These are phyloP conservation scores for Neurospora crassa DNA, from an alignment of 2,329 filamentous ascomycete genomes.

Conservation along the genomic window DNA sequence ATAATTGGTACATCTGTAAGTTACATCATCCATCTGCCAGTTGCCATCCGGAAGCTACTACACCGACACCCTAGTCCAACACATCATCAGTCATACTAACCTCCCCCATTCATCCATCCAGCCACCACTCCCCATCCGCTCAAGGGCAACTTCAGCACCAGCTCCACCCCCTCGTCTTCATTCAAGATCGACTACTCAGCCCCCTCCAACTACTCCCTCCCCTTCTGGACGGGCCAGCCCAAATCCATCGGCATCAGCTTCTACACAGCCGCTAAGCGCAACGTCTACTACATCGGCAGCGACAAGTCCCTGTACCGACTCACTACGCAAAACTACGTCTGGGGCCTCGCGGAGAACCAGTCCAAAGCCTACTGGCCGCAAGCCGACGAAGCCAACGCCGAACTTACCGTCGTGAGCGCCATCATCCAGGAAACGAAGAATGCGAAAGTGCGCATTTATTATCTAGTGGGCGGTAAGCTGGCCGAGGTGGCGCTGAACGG, in stretches of 20 bases:
- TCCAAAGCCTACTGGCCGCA: slow-evolving; percentile 20
- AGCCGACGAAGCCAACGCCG: slow-evolving; percentile 22
- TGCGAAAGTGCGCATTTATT: slow-evolving; percentile 25
- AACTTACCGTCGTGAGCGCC: slow-evolving; percentile 21
- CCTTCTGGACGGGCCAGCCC: slow-evolving; percentile 23
- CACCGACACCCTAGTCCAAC: neutral
- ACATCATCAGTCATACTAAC: slow-evolving; percentile 12
- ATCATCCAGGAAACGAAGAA: slow-evolving; percentile 11
- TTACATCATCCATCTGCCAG: neutral
- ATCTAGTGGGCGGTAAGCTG: slow-evolving; percentile 22
- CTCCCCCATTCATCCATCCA: slow-evolving; percentile 7
- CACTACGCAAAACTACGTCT: slow-evolving; percentile 20
- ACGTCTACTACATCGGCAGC: slow-evolving; percentile 28
- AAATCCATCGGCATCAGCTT: slow-evolving; percentile 21
- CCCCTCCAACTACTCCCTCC: slow-evolving; percentile 21
- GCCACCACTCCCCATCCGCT: slow-evolving; percentile 26
- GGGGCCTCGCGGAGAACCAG: slow-evolving; percentile 19
- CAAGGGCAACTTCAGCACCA: slow-evolving; percentile 16
- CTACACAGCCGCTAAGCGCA: slow-evolving; percentile 21
- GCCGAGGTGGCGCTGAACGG: slow-evolving; percentile 22
- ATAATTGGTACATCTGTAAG: slow-evolving; percentile 26
- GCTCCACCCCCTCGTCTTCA: slow-evolving; percentile 16
- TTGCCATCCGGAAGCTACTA: neutral
- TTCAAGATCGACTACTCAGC: slow-evolving; percentile 16
- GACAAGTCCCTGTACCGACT: slow-evolving; percentile 26